phyloP scores from a whole-genome alignment of 179 eudicot species.

The Amaranthus tricolor region DNA sequence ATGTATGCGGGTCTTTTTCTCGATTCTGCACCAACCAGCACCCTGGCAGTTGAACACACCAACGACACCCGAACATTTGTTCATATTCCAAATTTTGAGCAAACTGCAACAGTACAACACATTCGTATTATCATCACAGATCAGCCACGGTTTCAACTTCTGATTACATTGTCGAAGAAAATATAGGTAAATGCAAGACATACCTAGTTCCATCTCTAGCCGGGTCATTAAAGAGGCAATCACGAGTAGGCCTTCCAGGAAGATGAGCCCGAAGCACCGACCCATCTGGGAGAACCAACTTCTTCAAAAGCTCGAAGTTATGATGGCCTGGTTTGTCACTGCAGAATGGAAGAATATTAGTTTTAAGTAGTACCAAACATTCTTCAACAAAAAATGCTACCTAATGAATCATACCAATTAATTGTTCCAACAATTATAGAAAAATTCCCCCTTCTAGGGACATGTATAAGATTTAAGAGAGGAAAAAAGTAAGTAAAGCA shows the following conservation, averaged over 20 bases:
- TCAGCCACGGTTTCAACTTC: slow-evolving; percentile 1
- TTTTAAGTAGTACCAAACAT: slow-evolving; percentile 1
- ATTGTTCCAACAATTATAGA: neutral
- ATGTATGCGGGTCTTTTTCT: slow-evolving; percentile 79
- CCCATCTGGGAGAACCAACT: slow-evolving; percentile 90
- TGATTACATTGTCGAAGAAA: neutral
- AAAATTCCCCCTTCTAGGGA: neutral
- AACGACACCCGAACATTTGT: slow-evolving; percentile 83
- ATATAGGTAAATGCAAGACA: neutral
- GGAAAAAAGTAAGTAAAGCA: neutral
- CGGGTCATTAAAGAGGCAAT: slow-evolving; percentile 84
- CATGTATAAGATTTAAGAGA: neutral
- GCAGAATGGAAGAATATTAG: slow-evolving; percentile 6
- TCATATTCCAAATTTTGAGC: slow-evolving; percentile 84
- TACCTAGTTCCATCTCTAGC: slow-evolving; percentile 91
- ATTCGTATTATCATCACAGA: no score
- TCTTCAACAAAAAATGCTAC: neutral
- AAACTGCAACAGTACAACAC: slow-evolving; percentile 43
- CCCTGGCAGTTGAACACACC: slow-evolving; percentile 98
- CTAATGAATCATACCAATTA: neutral
- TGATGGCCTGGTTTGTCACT: slow-evolving; percentile 96
- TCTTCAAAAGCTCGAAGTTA: slow-evolving; percentile 77
- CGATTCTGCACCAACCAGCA: slow-evolving; percentile 90
- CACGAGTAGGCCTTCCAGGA: slow-evolving; percentile 87
- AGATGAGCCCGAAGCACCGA: slow-evolving; percentile 80